These are phyloP conservation scores for Tripterygium wilfordii DNA, from an alignment of 177 flowering plant species.

Conservation along the genomic window DNA sequence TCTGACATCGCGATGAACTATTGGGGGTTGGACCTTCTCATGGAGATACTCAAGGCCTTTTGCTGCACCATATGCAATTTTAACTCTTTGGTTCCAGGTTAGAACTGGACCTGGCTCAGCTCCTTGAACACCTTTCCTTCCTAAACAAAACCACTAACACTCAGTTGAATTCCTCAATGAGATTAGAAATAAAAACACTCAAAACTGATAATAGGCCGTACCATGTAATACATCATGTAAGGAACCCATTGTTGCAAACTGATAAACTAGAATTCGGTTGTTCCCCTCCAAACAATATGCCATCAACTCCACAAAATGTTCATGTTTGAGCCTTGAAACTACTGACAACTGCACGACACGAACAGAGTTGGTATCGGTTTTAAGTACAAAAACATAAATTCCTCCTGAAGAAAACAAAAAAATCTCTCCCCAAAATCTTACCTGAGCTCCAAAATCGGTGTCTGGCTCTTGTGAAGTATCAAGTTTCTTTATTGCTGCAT, in stretches of 20 bases:
- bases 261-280: constrained; percentile 55
- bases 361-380: no score
- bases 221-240: constrained; percentile 82
- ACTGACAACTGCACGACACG: constrained; percentile 45
- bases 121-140: constrained; percentile 83
- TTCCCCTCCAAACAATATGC: constrained; percentile 72
- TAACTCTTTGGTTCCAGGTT: constrained; percentile 69
- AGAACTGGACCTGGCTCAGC: constrained; percentile 83
- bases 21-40: constrained; percentile 67
- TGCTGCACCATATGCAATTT: constrained; percentile 74
- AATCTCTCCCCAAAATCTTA: not conserved
- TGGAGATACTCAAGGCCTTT: constrained; percentile 76
- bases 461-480: constrained; percentile 69
- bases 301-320: constrained; percentile 56
- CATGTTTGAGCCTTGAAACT: constrained; percentile 69
- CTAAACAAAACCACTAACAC: constrained; percentile 26
- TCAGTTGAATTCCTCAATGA: not conserved
- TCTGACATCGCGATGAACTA: constrained; percentile 73
- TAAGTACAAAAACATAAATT: no score
- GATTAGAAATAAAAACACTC: not conserved
- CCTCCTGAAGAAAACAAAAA: no score
- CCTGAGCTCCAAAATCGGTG: constrained; percentile 65
- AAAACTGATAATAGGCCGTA: constrained; percentile 8
- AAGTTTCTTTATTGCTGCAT: constrained; percentile 69
- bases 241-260: constrained; percentile 69